A percentile compares a stretch with the other conserved stretches of the same genome.
Evolutionary conservation across 306 rosid species (phyloP).

Genomic region (Adenanthera pavonina): DNA sequence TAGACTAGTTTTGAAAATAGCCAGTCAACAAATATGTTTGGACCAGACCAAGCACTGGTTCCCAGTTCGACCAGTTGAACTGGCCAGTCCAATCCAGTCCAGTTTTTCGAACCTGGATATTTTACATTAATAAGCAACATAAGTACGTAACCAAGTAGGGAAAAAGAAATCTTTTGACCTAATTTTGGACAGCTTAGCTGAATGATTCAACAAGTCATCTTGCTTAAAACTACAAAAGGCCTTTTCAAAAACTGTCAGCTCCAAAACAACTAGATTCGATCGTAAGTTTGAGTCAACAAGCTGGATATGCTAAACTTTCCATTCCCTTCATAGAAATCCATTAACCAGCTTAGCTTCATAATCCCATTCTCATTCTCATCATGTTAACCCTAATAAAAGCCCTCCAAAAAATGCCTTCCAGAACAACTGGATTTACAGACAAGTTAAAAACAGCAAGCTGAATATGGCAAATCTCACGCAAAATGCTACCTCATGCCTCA

Average conservation of each 20-base stretch:
- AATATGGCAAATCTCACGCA: not conserved
- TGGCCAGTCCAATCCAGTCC: too few relatives aligned
- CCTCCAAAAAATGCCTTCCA: not conserved
- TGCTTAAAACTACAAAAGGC: not conserved
- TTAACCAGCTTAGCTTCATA: not conserved
- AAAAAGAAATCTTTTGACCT: not conserved
- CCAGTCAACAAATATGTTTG: too few relatives aligned
- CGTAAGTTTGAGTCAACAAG: not conserved
- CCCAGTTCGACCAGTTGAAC: too few relatives aligned
- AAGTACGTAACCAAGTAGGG: not conserved
- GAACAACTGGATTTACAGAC: not conserved
- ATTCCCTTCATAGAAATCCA: not conserved
- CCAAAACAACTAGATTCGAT: not conserved
- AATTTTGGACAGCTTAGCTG: not conserved
- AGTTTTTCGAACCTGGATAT: too few relatives aligned
- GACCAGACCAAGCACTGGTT: too few relatives aligned
- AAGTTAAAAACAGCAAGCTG: not conserved
- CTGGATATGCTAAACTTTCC: not conserved
- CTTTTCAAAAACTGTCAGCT: not conserved
- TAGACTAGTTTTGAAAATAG: too few relatives aligned
- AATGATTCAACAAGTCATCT: not conserved
- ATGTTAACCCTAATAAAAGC: not conserved
- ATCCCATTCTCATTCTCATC: not conserved
- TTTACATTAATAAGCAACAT: not conserved
- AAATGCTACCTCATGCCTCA: not conserved